A percentile compares a stretch with the other conserved stretches of the same genome.
Conservation (phyloP, 1,284 basidiomycete genomes). For the Microbotryum silenes-acaulis region DNA sequence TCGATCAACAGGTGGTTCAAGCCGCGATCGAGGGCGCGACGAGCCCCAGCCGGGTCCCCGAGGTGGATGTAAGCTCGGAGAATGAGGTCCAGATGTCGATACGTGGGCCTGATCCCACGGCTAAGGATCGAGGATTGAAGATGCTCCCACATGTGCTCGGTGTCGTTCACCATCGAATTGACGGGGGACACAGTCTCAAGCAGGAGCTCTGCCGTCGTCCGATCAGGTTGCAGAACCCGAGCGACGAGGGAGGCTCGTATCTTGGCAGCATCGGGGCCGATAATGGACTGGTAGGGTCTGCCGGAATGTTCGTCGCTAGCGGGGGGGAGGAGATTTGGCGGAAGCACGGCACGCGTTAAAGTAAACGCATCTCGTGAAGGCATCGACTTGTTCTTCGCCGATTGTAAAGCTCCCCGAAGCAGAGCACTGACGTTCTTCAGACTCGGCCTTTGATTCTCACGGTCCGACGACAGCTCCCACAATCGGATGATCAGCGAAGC, state of each 20-base stretch:
- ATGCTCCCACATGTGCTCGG: conserved; percentile 31
- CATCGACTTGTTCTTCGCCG: conserved; percentile 7
- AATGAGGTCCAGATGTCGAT: conserved; percentile 27
- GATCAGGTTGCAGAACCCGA: conserved; percentile 1
- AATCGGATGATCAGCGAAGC: conserved; percentile 7
- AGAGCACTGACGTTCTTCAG: conserved; percentile 16
- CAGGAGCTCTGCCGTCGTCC: conserved; percentile 14
- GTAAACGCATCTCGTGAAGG: neutral
- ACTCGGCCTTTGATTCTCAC: conserved; percentile 7
- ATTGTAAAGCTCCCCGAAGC: conserved; percentile 20
- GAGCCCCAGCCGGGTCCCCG: conserved; percentile 28
- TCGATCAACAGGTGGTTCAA: conserved; percentile 20
- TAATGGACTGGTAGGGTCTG: neutral
- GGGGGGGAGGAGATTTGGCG: no score
- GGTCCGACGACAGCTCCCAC: conserved; percentile 6
- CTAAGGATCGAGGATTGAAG: conserved; percentile 29
- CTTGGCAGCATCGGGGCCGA: neutral
- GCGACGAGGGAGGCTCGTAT: conserved; percentile 12
- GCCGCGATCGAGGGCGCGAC: conserved; percentile 20
- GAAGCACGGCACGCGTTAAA: neutral
- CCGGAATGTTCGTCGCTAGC: conserved; percentile 7
- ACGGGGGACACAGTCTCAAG: conserved; percentile 19
- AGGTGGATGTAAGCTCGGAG: conserved; percentile 28
- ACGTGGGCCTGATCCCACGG: conserved; percentile 24
- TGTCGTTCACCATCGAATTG: conserved; percentile 6